Evolutionary conservation across 306 rosid species (phyloP).

Genomic region (Cucurbita pepo): DNA sequence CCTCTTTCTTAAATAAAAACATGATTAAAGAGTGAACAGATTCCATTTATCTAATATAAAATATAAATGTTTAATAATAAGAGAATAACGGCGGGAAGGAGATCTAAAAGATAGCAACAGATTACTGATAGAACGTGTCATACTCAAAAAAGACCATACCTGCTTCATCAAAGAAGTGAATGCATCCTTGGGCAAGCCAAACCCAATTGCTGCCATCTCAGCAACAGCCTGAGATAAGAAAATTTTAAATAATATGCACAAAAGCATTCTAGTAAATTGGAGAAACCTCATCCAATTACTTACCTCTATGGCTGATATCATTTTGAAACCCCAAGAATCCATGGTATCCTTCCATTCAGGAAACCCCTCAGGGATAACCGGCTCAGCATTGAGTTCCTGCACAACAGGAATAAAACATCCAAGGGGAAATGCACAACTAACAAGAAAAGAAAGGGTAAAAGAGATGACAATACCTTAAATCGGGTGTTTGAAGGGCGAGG

Average conservation of each 20-base stretch:
- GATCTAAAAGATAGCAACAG: neutral
- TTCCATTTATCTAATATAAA: neutral
- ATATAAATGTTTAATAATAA: neutral
- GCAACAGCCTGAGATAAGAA: constrained; percentile 52
- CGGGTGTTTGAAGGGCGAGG: constrained; percentile 62
- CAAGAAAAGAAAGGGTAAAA: neutral
- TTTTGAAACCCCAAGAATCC: constrained; percentile 91
- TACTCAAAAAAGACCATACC: constrained; percentile 18
- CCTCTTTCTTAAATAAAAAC: neutral
- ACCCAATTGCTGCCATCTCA: constrained; percentile 95
- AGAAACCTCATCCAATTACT: constrained; percentile 3
- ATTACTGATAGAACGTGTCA: neutral
- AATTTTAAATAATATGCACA: neutral
- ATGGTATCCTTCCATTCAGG: constrained; percentile 83
- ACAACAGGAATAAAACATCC: neutral
- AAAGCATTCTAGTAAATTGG: neutral
- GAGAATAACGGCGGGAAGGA: neutral
- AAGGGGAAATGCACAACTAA: constrained; percentile 4
- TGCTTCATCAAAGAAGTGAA: constrained; percentile 85
- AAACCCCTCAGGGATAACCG: constrained; percentile 81
- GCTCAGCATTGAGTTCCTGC: constrained; percentile 87
- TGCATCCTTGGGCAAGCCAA: constrained; percentile 80
- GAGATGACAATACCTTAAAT: constrained; percentile 47
- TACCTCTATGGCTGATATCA: constrained; percentile 73
- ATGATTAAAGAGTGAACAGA: neutral